Conservation (phyloP, 257 asterid genomes). For the Lavandula angustifolia region DNA sequence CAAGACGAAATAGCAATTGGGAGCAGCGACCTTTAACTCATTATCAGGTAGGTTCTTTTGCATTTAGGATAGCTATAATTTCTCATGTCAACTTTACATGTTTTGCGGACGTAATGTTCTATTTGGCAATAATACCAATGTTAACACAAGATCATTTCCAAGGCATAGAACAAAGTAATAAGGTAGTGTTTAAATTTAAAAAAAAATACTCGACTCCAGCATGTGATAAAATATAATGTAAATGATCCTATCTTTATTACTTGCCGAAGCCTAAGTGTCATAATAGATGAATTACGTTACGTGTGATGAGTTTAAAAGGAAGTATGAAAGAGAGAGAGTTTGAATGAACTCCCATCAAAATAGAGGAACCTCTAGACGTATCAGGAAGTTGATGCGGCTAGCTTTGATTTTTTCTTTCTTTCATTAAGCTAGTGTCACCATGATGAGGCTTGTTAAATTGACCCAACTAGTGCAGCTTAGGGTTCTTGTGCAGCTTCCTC, state of each 20-base stretch:
- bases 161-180: neutral
- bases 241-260: neutral
- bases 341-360: too few species aligned
- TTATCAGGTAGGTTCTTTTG: conserved; percentile 57
- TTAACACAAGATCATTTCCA: neutral
- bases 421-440: neutral
- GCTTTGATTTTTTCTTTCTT: neutral
- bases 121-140: neutral
- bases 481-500: neutral
- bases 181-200: neutral
- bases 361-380: neutral
- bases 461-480: neutral
- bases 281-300: neutral
- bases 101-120: neutral
- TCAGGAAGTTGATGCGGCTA: neutral
- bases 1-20: conserved; percentile 96
- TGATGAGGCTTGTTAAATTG: neutral
- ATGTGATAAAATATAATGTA: neutral
- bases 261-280: neutral
- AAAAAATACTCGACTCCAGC: neutral
- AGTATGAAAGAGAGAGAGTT: neutral
- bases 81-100: neutral
- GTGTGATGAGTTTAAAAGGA: neutral
- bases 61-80: conserved; percentile 1
- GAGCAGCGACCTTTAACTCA: conserved; percentile 85